Evolutionary conservation across 192 early-diverging fungal genomes (phyloP).

Genomic region (Phycomyces nitens): DNA sequence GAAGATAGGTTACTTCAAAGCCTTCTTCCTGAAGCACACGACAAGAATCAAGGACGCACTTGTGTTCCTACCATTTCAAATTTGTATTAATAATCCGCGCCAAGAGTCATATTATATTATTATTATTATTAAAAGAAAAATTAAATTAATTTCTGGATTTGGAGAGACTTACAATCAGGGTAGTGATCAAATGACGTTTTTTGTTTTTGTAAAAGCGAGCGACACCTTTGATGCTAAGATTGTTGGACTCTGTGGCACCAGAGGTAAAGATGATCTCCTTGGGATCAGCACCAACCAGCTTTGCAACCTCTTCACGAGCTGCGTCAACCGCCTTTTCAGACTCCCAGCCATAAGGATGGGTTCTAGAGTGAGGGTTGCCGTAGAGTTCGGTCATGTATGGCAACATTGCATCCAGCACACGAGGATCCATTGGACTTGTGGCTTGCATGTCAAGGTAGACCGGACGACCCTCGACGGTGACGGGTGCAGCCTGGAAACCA

Average conservation of each 20-base stretch:
- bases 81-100: background rate
- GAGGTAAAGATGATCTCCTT: slow-evolving; percentile 97
- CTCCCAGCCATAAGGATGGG: slow-evolving; percentile 97
- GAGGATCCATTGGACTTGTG: slow-evolving; percentile 88
- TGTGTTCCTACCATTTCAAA: slow-evolving; percentile 98
- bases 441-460: slow-evolving; percentile 96
- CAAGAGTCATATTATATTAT: no score
- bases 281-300: slow-evolving; percentile 85
- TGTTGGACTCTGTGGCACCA: slow-evolving; percentile 97
- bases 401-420: slow-evolving; percentile 91
- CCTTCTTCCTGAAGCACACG: slow-evolving; percentile 93
- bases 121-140: no score
- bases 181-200: slow-evolving; percentile 95
- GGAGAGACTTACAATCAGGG: slow-evolving; percentile 65
- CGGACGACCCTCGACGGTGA: slow-evolving; percentile 53
- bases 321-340: slow-evolving; percentile 84
- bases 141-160: background rate
- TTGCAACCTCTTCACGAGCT: slow-evolving; percentile 84
- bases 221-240: slow-evolving; percentile 90
- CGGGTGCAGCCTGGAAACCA: slow-evolving; percentile 44
- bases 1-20: slow-evolving; percentile 93
- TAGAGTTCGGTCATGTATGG: slow-evolving; percentile 89
- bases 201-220: slow-evolving; percentile 91
- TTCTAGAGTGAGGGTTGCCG: slow-evolving; percentile 96
- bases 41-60: slow-evolving; percentile 97